phyloP scores from a whole-genome alignment of 2,329 filamentous ascomycete species.

The Proliferodiscus dingleyae region DNA sequence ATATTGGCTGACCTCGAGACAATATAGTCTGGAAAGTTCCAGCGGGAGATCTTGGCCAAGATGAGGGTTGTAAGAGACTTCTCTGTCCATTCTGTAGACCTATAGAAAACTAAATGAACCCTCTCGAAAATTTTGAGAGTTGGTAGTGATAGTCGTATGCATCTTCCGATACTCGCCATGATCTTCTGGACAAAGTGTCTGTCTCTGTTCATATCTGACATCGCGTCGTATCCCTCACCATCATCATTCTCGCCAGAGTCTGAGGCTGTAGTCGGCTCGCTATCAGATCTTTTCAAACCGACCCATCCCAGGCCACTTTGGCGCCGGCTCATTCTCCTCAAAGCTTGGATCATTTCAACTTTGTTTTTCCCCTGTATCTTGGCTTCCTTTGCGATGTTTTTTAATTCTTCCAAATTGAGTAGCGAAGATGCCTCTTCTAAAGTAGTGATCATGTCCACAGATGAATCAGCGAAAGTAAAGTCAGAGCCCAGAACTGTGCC shows the following conservation, averaged over 20 bases:
- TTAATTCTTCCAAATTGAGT: conserved; percentile 83
- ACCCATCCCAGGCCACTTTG: conserved; percentile 72
- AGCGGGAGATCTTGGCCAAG: conserved; percentile 78
- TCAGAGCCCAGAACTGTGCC: conserved; percentile 45
- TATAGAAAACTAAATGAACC: conserved; percentile 92
- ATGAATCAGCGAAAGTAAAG: conserved; percentile 79
- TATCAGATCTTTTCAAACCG: conserved; percentile 52
- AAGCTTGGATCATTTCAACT: conserved; percentile 66
- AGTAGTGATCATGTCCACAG: conserved; percentile 65
- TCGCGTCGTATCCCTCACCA: conserved; percentile 34
- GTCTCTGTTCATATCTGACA: conserved; percentile 53
- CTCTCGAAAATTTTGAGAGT: conserved; percentile 82
- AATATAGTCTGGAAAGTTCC: conserved; percentile 86
- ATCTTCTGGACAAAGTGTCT: conserved; percentile 75
- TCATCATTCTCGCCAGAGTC: conserved; percentile 42
- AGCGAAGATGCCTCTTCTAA: conserved; percentile 80
- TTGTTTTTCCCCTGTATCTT: conserved; percentile 89
- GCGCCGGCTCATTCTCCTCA: conserved; percentile 67
- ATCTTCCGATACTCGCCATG: conserved; percentile 70
- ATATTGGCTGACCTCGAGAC: conserved; percentile 88
- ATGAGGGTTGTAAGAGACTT: conserved; percentile 95
- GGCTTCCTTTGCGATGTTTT: conserved; percentile 74
- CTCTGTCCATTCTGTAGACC: conserved; percentile 95
- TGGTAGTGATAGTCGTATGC: conserved; percentile 70
- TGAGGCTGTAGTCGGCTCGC: conserved; percentile 43